Evolutionary conservation across 1,284 basidiomycete genomes (phyloP).

Genomic region (Volvariella volvacea): DNA sequence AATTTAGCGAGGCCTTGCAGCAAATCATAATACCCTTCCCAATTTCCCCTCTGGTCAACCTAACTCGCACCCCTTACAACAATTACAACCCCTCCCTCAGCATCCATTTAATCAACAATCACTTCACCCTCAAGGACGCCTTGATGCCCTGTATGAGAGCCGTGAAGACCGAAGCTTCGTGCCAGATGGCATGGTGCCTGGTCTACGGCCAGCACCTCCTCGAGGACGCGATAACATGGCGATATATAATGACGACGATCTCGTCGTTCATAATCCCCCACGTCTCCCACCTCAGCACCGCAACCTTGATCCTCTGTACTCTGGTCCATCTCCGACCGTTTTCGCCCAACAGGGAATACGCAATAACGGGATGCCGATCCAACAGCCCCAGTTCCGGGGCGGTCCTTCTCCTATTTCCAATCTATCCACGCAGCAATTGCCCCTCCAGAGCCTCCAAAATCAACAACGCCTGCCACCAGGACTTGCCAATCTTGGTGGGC

Average conservation of each 20-base stretch:
- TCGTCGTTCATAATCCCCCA: conserved; percentile 51
- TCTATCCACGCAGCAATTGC: conserved; percentile 28
- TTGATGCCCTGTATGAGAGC: conserved; percentile 67
- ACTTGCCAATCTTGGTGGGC: conserved; percentile 72
- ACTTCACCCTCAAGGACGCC: conserved; percentile 32
- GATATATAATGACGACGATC: conserved; percentile 61
- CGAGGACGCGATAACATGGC: conserved; percentile 51
- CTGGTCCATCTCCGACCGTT: conserved; percentile 38
- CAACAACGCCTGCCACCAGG: conserved; percentile 71
- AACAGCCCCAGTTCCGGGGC: conserved; percentile 60
- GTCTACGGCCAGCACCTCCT: conserved; percentile 58
- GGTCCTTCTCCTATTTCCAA: conserved; percentile 55
- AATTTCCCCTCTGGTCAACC: conserved; percentile 9
- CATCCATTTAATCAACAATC: conserved; percentile 33
- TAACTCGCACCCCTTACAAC: conserved; percentile 14
- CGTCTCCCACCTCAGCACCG: conserved; percentile 46
- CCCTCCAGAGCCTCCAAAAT: conserved; percentile 27
- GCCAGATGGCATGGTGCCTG: conserved; percentile 78
- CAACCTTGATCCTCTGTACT: conserved; percentile 49
- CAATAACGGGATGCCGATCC: conserved; percentile 49
- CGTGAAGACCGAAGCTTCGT: conserved; percentile 73
- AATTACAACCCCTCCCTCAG: conserved; percentile 20
- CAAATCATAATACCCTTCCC: neutral
- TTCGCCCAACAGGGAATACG: conserved; percentile 50
- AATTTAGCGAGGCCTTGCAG: too few species aligned